Conservation (phyloP, 1,139 yeast genomes). For the Scheffersomyces illinoinensis region DNA sequence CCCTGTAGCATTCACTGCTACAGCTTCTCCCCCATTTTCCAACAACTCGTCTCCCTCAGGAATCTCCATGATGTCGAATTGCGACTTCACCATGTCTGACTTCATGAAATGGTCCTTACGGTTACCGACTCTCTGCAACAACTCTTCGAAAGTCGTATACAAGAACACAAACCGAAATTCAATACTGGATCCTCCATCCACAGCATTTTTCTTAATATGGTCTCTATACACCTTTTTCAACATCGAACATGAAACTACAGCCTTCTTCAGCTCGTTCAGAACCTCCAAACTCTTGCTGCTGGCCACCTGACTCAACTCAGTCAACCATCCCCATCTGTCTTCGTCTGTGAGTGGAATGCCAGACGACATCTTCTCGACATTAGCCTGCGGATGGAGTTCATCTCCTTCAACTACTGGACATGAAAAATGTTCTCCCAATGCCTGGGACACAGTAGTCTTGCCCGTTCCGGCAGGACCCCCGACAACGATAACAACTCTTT, state of each 20-base stretch:
- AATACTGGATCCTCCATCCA: constrained; percentile 29
- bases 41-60: constrained; percentile 51
- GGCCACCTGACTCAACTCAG: constrained; percentile 45
- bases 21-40: constrained; percentile 37
- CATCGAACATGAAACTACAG: constrained; percentile 82
- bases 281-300: constrained; percentile 33
- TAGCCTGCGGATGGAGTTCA: constrained; percentile 67
- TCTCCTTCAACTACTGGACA: constrained; percentile 85
- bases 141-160: constrained; percentile 61
- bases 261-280: constrained; percentile 22
- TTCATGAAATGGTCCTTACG: constrained; percentile 87
- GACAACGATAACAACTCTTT: constrained; percentile 33
- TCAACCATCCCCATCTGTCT: constrained; percentile 91
- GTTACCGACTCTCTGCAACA: constrained; percentile 56
- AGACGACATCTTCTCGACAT: constrained; percentile 76
- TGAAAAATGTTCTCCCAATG: constrained; percentile 42
- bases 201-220: constrained; percentile 35
- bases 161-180: constrained; percentile 64
- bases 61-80: constrained; percentile 69
- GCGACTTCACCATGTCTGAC: constrained; percentile 77
- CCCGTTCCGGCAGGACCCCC: constrained; percentile 98
- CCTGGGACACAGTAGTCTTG: constrained; percentile 74
- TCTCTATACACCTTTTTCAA: constrained; percentile 74
- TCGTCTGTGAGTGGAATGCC: constrained; percentile 84
- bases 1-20: constrained; percentile 40